These are phyloP conservation scores for Vitis rupestris DNA, from an alignment of 164 flowering plant species.

Conservation along the genomic window DNA sequence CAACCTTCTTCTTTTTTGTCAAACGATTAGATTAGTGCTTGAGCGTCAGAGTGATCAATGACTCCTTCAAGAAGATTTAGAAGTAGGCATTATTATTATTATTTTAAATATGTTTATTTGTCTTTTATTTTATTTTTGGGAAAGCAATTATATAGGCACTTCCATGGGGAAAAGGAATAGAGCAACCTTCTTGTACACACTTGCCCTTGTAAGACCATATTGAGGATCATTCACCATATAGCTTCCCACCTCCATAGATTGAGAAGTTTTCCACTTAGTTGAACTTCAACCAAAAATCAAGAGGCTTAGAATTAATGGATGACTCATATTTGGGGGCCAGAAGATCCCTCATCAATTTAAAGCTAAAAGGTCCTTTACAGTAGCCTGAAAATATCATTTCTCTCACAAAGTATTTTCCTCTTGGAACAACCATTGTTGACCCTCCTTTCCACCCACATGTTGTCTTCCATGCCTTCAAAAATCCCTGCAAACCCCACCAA, in stretches of 20 bases:
- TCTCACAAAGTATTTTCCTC: constrained; percentile 27
- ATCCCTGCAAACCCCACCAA: constrained; percentile 24
- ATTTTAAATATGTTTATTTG: too few relatives aligned
- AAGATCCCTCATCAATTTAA: constrained; percentile 8
- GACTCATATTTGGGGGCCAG: constrained; percentile 6
- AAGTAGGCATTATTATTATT: too few relatives aligned
- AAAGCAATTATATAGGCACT: not conserved
- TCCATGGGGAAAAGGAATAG: constrained; percentile 32
- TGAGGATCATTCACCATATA: constrained; percentile 49
- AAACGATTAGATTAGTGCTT: too few relatives aligned
- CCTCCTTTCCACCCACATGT: constrained; percentile 35
- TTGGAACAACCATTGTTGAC: constrained; percentile 23
- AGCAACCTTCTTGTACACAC: constrained; percentile 13
- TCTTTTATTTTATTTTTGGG: too few relatives aligned
- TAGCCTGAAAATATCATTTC: constrained; percentile 33
- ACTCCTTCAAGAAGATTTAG: too few relatives aligned
- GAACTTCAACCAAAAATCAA: constrained; percentile 43
- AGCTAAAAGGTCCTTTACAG: constrained; percentile 9
- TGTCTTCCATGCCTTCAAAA: constrained; percentile 39
- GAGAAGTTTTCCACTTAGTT: constrained; percentile 22
- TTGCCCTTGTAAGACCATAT: constrained; percentile 40
- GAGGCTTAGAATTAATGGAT: too few relatives aligned
- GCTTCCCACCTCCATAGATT: constrained; percentile 41
- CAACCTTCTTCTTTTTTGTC: too few relatives aligned
- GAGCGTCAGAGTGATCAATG: too few relatives aligned